Percentiles rank a stretch among this genome's conserved stretches.
Conservation (phyloP, 2,329 filamentous ascomycete genomes). For the Talaromyces sp. region DNA sequence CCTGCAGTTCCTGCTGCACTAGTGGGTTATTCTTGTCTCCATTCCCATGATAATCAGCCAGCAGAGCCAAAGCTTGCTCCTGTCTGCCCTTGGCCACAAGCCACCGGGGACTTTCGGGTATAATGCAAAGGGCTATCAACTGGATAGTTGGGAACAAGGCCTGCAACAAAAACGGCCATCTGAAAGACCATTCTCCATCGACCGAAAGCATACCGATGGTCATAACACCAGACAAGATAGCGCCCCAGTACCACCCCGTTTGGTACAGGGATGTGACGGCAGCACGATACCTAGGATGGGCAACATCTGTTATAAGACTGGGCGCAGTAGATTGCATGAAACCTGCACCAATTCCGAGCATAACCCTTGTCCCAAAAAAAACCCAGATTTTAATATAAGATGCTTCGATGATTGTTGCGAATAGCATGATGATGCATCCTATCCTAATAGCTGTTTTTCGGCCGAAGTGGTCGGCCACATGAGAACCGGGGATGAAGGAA, state of each 20-base stretch:
- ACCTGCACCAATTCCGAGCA: neutral
- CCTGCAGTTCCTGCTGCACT: constrained; percentile 31
- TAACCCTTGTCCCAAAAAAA: neutral
- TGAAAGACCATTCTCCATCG: neutral
- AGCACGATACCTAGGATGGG: neutral
- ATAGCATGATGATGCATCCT: neutral
- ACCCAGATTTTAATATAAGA: neutral
- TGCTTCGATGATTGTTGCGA: neutral
- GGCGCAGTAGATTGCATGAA: neutral
- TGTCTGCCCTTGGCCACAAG: constrained; percentile 56
- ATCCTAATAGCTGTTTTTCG: neutral
- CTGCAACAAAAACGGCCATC: neutral
- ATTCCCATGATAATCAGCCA: constrained; percentile 58
- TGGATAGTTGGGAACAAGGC: neutral
- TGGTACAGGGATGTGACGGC: neutral
- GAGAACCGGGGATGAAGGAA: neutral
- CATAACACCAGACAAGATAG: neutral
- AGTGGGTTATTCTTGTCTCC: constrained; percentile 32
- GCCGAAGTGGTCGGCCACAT: neutral
- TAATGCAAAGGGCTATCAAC: neutral
- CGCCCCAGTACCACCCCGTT: neutral
- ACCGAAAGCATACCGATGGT: neutral
- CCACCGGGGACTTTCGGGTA: constrained; percentile 56
- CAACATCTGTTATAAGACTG: neutral
- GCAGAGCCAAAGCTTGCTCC: constrained; percentile 52